Evolutionary conservation across 495 filamentous ascomycete genomes (phyloP), one percentile per base, ranked within the genome.

Genomic region (Penicillium samsonianum): DNA sequence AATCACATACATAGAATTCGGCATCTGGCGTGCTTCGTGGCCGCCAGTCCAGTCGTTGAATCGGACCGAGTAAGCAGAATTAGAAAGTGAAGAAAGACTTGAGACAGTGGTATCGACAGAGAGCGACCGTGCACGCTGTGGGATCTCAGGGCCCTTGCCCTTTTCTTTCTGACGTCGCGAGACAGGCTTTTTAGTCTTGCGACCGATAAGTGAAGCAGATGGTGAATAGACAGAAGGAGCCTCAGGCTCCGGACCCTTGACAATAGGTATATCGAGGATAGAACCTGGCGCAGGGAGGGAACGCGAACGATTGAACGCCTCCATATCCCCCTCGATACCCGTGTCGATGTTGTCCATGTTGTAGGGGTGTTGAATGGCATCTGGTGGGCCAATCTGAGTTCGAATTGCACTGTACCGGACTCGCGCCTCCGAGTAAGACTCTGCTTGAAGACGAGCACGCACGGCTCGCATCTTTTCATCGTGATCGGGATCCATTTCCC

Each of bases 401-500:
- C 66, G 63, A 22, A 64, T 14, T 17, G 63, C 58, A 35, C 66
- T 68, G 23, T 28, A 11, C 12, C 35, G 5, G 17, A 48, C 26
- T 1, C 33, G n/a, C 6, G 19, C 28, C 14, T 67, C 46, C 14
- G 50, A 5, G 9, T 57, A 61, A 10, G 63, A 57, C 14, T 71
- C 45, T 22, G 64, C 49, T 20, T 55, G 59, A 14, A 73, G 55
- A 9, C 65, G 71, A 37, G 64, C 63, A 22, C 70, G 69, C 50
- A 75, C 77, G 2, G 59, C 38, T 7, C 25, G 60, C n/a, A 73
- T 23, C 14, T 48, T 53, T 19, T 69, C 61, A 33, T 67, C 61
- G 8, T 67, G 63, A 10, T 68, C 57, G 0, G 65, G 65, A 47
- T 73, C 62, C 16, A 44, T 47, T 53, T 74, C 73, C 59, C 67